Conservation (phyloP, 345 rosid genomes). For the Erodium maritimum region DNA sequence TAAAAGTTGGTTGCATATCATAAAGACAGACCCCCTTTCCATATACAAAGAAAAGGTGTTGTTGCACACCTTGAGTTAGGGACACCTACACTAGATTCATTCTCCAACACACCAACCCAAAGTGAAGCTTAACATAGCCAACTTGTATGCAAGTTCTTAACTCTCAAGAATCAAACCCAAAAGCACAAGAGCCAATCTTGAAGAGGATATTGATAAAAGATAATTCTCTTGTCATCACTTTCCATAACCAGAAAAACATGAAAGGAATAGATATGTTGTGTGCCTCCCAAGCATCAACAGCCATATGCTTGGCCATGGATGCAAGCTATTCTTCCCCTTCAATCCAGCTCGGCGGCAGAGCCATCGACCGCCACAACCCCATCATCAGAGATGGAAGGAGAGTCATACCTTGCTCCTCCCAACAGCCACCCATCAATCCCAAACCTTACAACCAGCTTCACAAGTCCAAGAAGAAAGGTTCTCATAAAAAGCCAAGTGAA, state of each 20-base stretch:
- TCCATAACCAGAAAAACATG: no score
- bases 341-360: conserved; percentile 35
- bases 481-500: conserved; percentile 9
- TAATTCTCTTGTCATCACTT: neutral
- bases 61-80: no score
- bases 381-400: conserved; percentile 66
- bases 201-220: neutral
- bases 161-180: neutral
- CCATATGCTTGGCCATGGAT: conserved; percentile 21
- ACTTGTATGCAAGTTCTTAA: neutral
- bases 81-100: no score
- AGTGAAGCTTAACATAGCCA: neutral
- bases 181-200: neutral
- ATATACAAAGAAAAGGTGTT: no score
- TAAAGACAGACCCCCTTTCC: no score
- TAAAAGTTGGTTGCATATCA: neutral
- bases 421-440: conserved; percentile 30
- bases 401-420: conserved; percentile 29
- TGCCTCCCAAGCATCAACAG: conserved; percentile 26
- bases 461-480: conserved; percentile 13
- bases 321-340: conserved; percentile 10
- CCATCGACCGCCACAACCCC: conserved; percentile 85
- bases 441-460: conserved; percentile 29
- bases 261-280: conserved; percentile 21
- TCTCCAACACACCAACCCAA: neutral